These are phyloP conservation scores for Coemansia sp. DNA, from an alignment of 192 early-diverging fungal genomes.

Conservation along the genomic window DNA sequence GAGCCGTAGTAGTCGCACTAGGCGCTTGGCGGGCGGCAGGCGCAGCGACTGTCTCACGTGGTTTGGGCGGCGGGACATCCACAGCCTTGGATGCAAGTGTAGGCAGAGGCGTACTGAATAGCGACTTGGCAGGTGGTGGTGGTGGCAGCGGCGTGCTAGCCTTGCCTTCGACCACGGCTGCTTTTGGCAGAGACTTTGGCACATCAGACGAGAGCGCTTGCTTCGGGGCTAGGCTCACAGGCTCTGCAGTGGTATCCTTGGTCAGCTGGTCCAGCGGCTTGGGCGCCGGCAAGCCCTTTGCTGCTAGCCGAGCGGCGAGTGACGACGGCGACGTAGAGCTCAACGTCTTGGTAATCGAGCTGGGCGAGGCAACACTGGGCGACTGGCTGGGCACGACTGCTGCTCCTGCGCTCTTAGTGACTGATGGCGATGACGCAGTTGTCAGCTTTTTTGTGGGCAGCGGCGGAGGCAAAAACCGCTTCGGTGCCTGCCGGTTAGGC, in stretches of 20 bases:
- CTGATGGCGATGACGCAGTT: not conserved
- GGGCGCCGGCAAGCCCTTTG: conserved; percentile 1
- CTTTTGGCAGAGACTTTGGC: not conserved
- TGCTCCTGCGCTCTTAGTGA: not conserved
- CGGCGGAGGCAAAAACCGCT: not conserved
- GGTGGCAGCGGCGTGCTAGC: conserved; percentile 16
- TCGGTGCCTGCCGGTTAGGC: not conserved
- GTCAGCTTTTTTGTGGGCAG: not conserved
- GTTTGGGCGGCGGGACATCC: conserved; percentile 7
- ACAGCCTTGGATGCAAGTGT: not conserved
- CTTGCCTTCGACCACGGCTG: not conserved
- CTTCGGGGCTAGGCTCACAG: not conserved
- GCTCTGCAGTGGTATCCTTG: not conserved
- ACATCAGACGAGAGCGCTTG: not conserved
- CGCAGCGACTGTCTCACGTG: not conserved
- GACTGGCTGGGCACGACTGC: not conserved
- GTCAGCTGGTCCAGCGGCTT: not conserved
- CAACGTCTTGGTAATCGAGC: not conserved
- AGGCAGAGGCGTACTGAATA: conserved; percentile 9
- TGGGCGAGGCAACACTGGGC: not conserved
- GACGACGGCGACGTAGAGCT: conserved; percentile 1
- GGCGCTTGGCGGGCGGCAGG: not conserved
- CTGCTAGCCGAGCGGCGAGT: not conserved
- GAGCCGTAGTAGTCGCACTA: not conserved
- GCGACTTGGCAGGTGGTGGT: conserved; percentile 15